Conservation (phyloP, 1,284 basidiomycete species). For the Cryptococcus sp. region DNA sequence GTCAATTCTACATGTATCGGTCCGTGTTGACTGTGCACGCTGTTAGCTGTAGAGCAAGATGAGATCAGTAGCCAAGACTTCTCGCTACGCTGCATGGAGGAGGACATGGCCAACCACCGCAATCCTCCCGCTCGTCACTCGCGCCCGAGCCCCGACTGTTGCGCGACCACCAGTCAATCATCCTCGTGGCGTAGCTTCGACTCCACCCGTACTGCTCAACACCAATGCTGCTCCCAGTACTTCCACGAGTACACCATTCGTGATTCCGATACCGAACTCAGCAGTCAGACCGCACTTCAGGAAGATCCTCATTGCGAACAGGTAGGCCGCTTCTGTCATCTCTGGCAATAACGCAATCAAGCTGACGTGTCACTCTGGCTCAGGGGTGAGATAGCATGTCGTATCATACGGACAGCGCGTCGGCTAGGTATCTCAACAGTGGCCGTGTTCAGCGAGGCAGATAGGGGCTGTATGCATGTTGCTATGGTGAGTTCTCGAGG, state of each 20-base stretch:
- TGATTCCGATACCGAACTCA: too few relatives aligned
- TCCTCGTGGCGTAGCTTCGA: too few relatives aligned
- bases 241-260: too few relatives aligned
- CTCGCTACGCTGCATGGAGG: too few relatives aligned
- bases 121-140: too few relatives aligned
- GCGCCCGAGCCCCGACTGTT: too few relatives aligned
- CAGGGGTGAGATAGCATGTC: conserved; percentile 87
- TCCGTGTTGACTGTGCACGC: too few relatives aligned
- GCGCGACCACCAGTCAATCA: too few relatives aligned
- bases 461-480: conserved; percentile 78
- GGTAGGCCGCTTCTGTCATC: conserved; percentile 53
- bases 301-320: conserved; percentile 85
- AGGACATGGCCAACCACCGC: too few relatives aligned
- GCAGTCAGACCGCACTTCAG: conserved; percentile 29
- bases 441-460: conserved; percentile 87
- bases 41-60: too few relatives aligned
- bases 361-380: conserved; percentile 1
- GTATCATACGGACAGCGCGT: conserved; percentile 85
- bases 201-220: not conserved
- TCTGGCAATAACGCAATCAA: not conserved
- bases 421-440: conserved; percentile 87
- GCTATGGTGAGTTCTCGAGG: conserved; percentile 38
- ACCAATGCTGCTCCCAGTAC: not conserved
- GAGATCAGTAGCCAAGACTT: too few relatives aligned
- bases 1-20: too few relatives aligned